Conservation (phyloP, 2,329 filamentous ascomycete genomes). For the Pezicula rhizophila region DNA sequence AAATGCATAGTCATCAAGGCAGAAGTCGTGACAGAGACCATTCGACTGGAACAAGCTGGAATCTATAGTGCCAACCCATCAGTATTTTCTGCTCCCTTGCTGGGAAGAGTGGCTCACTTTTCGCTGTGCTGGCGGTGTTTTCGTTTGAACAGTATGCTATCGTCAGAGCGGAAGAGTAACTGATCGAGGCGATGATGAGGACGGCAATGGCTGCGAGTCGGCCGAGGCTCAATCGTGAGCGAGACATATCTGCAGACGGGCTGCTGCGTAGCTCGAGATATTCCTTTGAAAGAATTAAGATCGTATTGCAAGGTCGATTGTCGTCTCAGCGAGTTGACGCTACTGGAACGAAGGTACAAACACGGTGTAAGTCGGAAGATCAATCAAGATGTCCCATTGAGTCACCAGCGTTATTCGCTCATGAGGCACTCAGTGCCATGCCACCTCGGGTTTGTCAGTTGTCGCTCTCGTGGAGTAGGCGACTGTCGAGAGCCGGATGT, state of each 20-base stretch:
- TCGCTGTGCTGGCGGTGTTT: slow-evolving; percentile 37
- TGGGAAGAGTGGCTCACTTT: slow-evolving; percentile 32
- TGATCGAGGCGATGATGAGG: slow-evolving; percentile 8
- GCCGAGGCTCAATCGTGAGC: slow-evolving; percentile 12
- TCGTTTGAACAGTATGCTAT: slow-evolving; percentile 37
- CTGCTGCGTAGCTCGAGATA: neutral
- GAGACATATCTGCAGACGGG: slow-evolving; percentile 7
- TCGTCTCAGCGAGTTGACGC: neutral
- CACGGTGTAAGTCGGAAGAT: slow-evolving; percentile 10
- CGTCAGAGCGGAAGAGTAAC: slow-evolving; percentile 9
- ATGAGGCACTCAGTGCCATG: slow-evolving; percentile 13
- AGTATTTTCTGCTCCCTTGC: neutral
- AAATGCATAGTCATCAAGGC: slow-evolving; percentile 53
- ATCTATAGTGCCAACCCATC: slow-evolving; percentile 34
- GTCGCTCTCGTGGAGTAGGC: slow-evolving; percentile 9
- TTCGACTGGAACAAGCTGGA: slow-evolving; percentile 59
- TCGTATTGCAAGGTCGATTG: neutral
- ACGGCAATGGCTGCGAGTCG: slow-evolving; percentile 18
- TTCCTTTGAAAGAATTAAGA: neutral
- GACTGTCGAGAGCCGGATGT: neutral
- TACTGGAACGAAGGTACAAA: slow-evolving; percentile 13
- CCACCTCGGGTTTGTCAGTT: slow-evolving; percentile 7
- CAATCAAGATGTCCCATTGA: slow-evolving; percentile 23
- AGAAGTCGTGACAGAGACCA: slow-evolving; percentile 59
- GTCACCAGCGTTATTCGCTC: slow-evolving; percentile 11